Conservation (phyloP, 164 flowering plant species). For the Chloranthus sessilifolius region DNA sequence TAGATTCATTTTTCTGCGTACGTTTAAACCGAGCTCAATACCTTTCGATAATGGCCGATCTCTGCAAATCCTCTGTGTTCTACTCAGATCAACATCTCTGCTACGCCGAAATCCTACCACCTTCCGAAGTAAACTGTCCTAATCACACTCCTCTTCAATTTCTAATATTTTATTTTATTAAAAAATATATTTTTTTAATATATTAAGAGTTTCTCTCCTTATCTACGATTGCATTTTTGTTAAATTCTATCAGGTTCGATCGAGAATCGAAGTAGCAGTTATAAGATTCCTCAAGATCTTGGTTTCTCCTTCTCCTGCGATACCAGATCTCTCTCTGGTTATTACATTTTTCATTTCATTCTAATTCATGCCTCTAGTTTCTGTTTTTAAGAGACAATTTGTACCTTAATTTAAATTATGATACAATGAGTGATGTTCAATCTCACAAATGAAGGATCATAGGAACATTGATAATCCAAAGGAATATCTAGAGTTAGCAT, state of each 20-base stretch:
- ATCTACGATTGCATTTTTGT: background rate
- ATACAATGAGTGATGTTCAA: too few relatives aligned
- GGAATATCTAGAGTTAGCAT: too few relatives aligned
- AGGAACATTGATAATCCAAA: too few relatives aligned
- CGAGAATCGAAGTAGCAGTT: slow-evolving; percentile 81
- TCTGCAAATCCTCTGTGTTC: slow-evolving; percentile 47
- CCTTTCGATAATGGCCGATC: slow-evolving; percentile 26
- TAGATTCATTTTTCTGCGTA: too few relatives aligned
- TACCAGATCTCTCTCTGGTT: slow-evolving; percentile 78
- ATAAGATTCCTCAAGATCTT: slow-evolving; percentile 67
- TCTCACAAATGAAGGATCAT: too few relatives aligned
- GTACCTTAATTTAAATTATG: background rate
- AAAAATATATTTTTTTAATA: background rate
- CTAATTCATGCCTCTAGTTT: background rate
- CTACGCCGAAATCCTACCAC: slow-evolving; percentile 71
- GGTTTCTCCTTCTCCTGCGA: slow-evolving; percentile 56
- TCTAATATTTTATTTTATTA: background rate
- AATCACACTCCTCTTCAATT: too few relatives aligned
- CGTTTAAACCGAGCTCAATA: background rate
- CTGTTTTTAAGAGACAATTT: background rate
- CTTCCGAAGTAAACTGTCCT: slow-evolving; percentile 64
- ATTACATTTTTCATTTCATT: background rate
- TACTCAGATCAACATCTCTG: slow-evolving; percentile 74
- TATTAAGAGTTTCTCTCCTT: slow-evolving; percentile 3
- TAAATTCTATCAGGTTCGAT: slow-evolving; percentile 49